A percentile compares a stretch with the other conserved stretches of the same genome.
Evolutionary conservation across 352 stramenopile genomes (phyloP).

Genomic region (Globisporangium irregulare): DNA sequence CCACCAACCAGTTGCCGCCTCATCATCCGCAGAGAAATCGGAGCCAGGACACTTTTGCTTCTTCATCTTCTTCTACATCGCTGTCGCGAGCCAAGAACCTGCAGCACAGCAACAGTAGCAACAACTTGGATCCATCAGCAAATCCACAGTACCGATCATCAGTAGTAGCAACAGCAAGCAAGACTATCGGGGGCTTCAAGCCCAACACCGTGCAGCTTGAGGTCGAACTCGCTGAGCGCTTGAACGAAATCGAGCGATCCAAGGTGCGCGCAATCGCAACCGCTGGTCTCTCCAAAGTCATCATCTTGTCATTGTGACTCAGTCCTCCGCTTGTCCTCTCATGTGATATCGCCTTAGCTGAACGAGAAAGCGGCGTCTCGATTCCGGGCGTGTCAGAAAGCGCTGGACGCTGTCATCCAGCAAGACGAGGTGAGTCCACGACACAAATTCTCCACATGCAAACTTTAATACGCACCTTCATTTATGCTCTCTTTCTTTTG

Average conservation of each 20-base stretch:
- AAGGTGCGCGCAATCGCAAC: slow-evolving; percentile 30
- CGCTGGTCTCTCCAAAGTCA: not conserved
- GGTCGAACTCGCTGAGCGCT: slow-evolving; percentile 53
- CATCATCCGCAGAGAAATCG: not conserved
- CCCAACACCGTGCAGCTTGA: slow-evolving; percentile 52
- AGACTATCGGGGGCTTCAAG: slow-evolving; percentile 37
- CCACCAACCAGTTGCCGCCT: slow-evolving; percentile 1
- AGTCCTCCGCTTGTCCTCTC: not conserved
- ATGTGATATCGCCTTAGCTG: slow-evolving; percentile 25
- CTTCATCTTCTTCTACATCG: not conserved
- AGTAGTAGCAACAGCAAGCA: not conserved
- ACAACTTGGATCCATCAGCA: not conserved
- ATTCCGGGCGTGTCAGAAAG: slow-evolving; percentile 45
- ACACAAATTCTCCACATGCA: not conserved
- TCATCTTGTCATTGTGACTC: not conserved
- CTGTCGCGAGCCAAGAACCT: not conserved
- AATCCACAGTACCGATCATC: not conserved
- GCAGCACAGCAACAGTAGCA: not conserved
- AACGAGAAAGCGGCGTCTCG: slow-evolving; percentile 51
- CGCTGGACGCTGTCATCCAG: slow-evolving; percentile 49
- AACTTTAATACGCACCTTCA: not conserved
- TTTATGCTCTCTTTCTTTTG: not conserved
- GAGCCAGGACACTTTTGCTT: slow-evolving; percentile 15
- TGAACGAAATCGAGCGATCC: slow-evolving; percentile 67
- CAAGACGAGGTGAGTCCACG: slow-evolving; percentile 52